Evolutionary conservation across 2,329 filamentous ascomycete genomes (phyloP).

Genomic region (Clonostachys chloroleuca): DNA sequence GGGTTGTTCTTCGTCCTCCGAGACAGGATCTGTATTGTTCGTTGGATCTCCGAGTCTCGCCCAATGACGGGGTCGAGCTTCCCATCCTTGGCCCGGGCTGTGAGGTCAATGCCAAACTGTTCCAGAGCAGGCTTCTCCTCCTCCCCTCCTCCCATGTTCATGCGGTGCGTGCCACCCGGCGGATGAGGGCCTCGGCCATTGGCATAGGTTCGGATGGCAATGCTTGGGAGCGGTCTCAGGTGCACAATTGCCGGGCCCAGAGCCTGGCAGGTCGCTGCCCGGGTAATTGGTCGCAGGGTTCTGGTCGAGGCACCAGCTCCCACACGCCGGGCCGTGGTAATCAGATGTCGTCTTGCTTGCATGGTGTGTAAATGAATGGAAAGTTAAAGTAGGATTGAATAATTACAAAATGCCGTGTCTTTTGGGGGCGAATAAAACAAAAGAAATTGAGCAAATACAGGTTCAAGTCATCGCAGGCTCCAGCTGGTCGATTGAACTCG

Average conservation of each 20-base stretch:
- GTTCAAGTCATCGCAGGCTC: no score
- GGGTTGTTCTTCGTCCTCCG: conserved; percentile 94
- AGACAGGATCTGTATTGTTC: conserved; percentile 91
- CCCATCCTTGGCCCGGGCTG: conserved; percentile 76
- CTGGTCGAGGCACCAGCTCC: conserved; percentile 19
- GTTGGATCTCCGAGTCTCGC: conserved; percentile 83
- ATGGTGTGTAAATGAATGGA: conserved; percentile 14
- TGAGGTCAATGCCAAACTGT: conserved; percentile 87
- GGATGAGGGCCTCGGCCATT: conserved; percentile 72
- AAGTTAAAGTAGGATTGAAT: background rate
- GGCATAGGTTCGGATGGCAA: conserved; percentile 50
- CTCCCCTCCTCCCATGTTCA: conserved; percentile 75
- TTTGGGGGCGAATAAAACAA: no score
- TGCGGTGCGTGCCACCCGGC: conserved; percentile 87
- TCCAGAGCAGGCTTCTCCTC: conserved; percentile 84
- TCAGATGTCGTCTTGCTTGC: conserved; percentile 34
- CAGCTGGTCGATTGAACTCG: no score
- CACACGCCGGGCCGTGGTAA: conserved; percentile 29
- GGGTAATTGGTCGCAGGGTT: conserved; percentile 13
- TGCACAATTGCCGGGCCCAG: conserved; percentile 12
- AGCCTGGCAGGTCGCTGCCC: conserved; percentile 2
- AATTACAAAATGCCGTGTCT: no score
- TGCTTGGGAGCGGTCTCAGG: conserved; percentile 26
- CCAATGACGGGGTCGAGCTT: conserved; percentile 97
- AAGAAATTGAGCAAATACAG: no score